phyloP scores from a whole-genome alignment of 2,329 filamentous ascomycete genomes.

The Raffaelea deltoideospora region DNA sequence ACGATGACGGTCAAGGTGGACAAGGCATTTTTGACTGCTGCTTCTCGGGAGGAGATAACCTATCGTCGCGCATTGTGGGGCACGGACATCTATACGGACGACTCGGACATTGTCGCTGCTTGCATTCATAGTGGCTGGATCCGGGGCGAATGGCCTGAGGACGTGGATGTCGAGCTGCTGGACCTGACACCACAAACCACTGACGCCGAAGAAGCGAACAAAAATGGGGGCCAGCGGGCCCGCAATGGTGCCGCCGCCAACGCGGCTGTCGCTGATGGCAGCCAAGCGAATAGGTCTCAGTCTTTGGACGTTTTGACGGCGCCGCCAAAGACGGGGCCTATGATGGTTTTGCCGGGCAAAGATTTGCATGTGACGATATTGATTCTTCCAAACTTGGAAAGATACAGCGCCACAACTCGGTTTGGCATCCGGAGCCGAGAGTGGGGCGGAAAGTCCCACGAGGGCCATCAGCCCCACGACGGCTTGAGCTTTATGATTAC shows the following conservation, averaged over 20 bases:
- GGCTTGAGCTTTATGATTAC: constrained; percentile 81
- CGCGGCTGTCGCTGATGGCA: not conserved
- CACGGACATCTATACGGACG: constrained; percentile 87
- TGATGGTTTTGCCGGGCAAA: constrained; percentile 47
- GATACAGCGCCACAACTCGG: constrained; percentile 59
- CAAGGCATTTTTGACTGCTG: constrained; percentile 54
- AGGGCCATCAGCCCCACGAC: constrained; percentile 40
- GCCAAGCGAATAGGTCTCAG: too few relatives aligned
- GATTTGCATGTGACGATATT: constrained; percentile 81
- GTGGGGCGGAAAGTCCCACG: constrained; percentile 37
- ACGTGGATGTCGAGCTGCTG: constrained; percentile 56
- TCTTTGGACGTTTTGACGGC: constrained; percentile 28
- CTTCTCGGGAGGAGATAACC: constrained; percentile 71
- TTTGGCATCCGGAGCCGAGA: constrained; percentile 72
- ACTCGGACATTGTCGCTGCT: constrained; percentile 83
- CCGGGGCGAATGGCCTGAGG: constrained; percentile 70
- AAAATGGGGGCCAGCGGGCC: constrained; percentile 13
- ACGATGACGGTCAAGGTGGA: constrained; percentile 81
- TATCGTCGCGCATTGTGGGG: constrained; percentile 74
- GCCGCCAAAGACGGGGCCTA: constrained; percentile 45
- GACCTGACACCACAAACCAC: constrained; percentile 29
- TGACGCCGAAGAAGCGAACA: constrained; percentile 3
- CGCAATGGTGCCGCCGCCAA: constrained; percentile 13
- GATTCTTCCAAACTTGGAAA: constrained; percentile 63
- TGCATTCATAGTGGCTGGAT: constrained; percentile 92